A percentile compares a stretch with the other conserved stretches of the same genome.
phyloP scores from a whole-genome alignment of 1,284 basidiomycete genomes.

The Austroboletus niveus region DNA sequence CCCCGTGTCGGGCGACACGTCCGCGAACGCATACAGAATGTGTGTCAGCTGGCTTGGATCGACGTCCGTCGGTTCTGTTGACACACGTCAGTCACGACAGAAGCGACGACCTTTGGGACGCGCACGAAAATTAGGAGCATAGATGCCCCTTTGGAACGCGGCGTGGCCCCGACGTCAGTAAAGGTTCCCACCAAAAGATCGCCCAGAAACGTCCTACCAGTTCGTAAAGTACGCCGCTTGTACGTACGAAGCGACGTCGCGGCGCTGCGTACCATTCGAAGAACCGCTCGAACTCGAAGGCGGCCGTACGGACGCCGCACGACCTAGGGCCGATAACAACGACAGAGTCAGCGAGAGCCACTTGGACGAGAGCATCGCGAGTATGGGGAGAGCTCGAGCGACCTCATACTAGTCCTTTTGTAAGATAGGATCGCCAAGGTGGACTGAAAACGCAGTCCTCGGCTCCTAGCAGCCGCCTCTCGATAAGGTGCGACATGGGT shows the following conservation, averaged over 20 bases:
- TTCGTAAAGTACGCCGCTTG: slow-evolving; percentile 68
- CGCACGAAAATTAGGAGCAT: slow-evolving; percentile 76
- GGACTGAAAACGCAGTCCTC: slow-evolving; percentile 10
- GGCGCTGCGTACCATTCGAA: slow-evolving; percentile 38
- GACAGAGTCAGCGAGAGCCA: slow-evolving; percentile 7
- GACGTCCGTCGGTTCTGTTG: slow-evolving; percentile 58
- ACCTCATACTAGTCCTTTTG: slow-evolving; percentile 17
- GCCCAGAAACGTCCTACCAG: slow-evolving; percentile 39
- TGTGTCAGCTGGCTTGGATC: slow-evolving; percentile 62
- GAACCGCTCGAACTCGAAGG: background rate
- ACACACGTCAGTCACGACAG: slow-evolving; percentile 15
- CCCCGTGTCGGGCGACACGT: slow-evolving; percentile 68
- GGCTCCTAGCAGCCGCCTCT: slow-evolving; percentile 10
- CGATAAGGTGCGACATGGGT: slow-evolving; percentile 17
- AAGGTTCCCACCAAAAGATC: background rate
- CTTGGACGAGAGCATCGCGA: slow-evolving; percentile 1
- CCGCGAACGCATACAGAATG: slow-evolving; percentile 85
- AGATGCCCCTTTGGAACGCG: slow-evolving; percentile 63
- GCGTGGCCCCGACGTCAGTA: background rate
- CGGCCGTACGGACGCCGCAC: slow-evolving; percentile 11
- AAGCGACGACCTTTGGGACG: slow-evolving; percentile 7
- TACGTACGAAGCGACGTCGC: slow-evolving; percentile 49
- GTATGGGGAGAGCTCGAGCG: slow-evolving; percentile 2
- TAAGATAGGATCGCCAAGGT: slow-evolving; percentile 8
- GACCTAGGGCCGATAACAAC: slow-evolving; percentile 9